phyloP scores from a whole-genome alignment of 2,329 filamentous ascomycete species.

The Coniosporium tulheliwenetii region DNA sequence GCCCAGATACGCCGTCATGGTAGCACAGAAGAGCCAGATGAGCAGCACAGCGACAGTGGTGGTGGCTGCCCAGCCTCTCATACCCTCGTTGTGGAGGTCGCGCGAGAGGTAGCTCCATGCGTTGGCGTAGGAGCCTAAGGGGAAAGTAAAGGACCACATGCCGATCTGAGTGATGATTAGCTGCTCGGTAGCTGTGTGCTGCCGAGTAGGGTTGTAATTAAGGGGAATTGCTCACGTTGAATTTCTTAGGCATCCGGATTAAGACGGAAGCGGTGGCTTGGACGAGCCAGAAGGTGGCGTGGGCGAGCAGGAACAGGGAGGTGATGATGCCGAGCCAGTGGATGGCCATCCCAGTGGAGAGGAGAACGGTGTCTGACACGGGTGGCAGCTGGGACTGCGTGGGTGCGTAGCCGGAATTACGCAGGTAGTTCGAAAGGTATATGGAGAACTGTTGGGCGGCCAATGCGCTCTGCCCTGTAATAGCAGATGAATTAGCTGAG shows the following conservation, averaged over 20 bases:
- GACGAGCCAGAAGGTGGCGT: constrained; percentile 11
- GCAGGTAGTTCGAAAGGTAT: constrained; percentile 7
- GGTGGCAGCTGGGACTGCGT: constrained; percentile 5
- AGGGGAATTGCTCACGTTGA: constrained; percentile 4
- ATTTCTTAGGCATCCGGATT: constrained; percentile 5
- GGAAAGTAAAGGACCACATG: constrained; percentile 11
- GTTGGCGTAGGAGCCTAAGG: constrained; percentile 9
- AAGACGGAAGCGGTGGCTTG: constrained; percentile 7
- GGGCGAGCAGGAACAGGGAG: constrained; percentile 7
- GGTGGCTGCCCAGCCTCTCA: constrained; percentile 10
- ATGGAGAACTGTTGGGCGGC: constrained; percentile 7
- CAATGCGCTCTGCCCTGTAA: constrained; percentile 7
- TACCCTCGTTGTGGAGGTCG: constrained; percentile 9
- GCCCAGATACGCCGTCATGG: constrained; percentile 7
- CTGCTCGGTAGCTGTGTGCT: too few species aligned
- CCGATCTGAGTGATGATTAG: constrained; percentile 3
- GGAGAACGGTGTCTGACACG: constrained; percentile 2
- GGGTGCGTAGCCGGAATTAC: constrained; percentile 4
- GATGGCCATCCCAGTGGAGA: constrained; percentile 7
- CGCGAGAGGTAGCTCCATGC: constrained; percentile 6
- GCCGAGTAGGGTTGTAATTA: too few species aligned
- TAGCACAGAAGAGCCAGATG: constrained; percentile 11
- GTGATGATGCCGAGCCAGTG: constrained; percentile 10
- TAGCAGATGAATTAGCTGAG: not conserved
- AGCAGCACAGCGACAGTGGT: constrained; percentile 5